Evolutionary conservation across 768 basidiomycete genomes (phyloP).

Genomic region (Phanerochaete sordida): DNA sequence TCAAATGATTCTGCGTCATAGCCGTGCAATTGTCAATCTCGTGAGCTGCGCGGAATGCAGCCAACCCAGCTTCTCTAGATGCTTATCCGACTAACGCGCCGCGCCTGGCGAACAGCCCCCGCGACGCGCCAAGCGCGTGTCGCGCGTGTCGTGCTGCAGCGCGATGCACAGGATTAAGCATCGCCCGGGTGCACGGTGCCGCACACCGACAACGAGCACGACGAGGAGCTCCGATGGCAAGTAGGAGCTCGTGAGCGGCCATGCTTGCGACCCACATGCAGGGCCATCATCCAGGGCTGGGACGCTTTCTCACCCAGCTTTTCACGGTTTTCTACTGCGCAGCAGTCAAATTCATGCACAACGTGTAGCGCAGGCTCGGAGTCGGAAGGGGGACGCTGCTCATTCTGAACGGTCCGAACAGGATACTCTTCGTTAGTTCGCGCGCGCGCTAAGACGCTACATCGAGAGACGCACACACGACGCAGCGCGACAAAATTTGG

Average conservation of each 20-base stretch:
- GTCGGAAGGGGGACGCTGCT: not conserved
- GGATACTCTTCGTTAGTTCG: not conserved
- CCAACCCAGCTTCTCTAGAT: not conserved
- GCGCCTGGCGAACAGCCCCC: not conserved
- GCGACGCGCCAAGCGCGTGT: not conserved
- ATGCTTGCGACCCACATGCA: not conserved
- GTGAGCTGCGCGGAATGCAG: no score
- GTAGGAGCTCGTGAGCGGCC: not conserved
- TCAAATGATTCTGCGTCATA: not conserved
- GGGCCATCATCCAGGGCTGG: not conserved
- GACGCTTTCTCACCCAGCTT: not conserved
- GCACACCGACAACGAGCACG: not conserved
- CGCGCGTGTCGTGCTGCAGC: no score
- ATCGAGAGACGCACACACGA: not conserved
- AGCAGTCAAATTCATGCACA: not conserved
- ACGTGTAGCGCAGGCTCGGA: not conserved
- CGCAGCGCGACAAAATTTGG: not conserved
- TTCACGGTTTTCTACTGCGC: not conserved
- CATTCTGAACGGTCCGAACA: not conserved
- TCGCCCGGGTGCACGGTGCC: not conserved
- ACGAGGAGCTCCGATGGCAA: not conserved
- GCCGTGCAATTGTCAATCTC: not conserved
- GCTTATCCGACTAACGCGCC: not conserved
- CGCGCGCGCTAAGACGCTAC: no score
- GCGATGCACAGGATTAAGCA: not conserved